Conservation (phyloP, 352 stramenopile species). For the Poterioochromonas sp. region DNA sequence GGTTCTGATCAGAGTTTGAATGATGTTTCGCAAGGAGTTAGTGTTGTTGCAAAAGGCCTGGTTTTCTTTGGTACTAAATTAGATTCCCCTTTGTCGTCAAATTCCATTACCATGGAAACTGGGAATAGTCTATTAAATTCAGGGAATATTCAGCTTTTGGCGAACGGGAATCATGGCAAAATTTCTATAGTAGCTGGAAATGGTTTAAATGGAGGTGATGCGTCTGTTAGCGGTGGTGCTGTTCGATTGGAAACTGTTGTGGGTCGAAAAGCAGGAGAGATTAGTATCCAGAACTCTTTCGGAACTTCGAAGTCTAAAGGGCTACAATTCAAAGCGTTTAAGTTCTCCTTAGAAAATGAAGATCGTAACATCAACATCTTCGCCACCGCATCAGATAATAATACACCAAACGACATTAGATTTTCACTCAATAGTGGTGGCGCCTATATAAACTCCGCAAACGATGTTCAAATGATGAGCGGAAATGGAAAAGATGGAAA, state of each 20-base stretch:
- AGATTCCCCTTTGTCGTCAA: not conserved
- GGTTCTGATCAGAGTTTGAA: not conserved
- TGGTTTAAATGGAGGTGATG: not conserved
- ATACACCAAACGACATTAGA: conserved; percentile 14
- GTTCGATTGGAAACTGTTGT: too few species aligned
- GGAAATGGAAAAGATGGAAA: conserved; percentile 20
- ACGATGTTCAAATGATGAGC: not conserved
- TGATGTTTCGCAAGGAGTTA: too few species aligned
- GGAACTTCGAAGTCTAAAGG: not conserved
- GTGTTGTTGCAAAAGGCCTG: too few species aligned
- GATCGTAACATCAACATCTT: conserved; percentile 2
- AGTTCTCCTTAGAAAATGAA: conserved; percentile 19
- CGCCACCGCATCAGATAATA: conserved; percentile 1
- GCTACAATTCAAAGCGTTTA: conserved; percentile 3
- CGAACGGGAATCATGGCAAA: not conserved
- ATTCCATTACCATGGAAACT: not conserved
- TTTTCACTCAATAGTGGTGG: conserved; percentile 21
- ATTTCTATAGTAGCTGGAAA: not conserved
- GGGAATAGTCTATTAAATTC: not conserved
- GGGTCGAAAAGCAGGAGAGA: not conserved
- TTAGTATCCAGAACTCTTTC: not conserved
- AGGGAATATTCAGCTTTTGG: not conserved
- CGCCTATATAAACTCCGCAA: not conserved
- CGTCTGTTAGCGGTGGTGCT: not conserved
- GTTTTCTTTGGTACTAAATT: too few species aligned